Conservation (phyloP, 441 rosid species). For the Gossypium schwendimanii region DNA sequence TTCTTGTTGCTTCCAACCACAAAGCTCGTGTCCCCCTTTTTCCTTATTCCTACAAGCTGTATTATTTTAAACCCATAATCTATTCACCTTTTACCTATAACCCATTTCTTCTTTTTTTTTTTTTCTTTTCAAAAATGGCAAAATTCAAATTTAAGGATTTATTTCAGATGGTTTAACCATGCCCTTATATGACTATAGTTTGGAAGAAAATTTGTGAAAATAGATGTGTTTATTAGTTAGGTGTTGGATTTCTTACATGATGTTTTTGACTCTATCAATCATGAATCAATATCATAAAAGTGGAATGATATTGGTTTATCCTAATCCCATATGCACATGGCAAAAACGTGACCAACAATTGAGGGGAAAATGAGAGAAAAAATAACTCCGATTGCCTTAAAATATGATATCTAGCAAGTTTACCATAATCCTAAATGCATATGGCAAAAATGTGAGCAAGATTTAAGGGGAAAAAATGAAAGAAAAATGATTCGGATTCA, state of each 20-base stretch:
- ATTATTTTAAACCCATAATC: not conserved
- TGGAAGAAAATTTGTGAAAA: not conserved
- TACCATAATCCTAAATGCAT: no score
- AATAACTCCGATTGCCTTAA: not conserved
- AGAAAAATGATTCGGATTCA: not conserved
- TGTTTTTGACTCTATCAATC: not conserved
- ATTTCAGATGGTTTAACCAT: not conserved
- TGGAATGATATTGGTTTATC: not conserved
- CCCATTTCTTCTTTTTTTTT: no score
- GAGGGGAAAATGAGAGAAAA: not conserved
- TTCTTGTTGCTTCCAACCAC: conserved; percentile 24
- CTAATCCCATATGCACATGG: not conserved
- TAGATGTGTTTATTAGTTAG: not conserved
- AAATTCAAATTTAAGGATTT: not conserved
- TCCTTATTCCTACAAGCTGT: conserved; percentile 59
- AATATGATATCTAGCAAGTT: no score
- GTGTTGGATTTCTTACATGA: no score
- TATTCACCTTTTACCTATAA: no score
- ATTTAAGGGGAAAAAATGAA: not conserved
- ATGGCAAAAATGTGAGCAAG: not conserved
- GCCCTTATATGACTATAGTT: no score
- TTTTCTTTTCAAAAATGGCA: not conserved
- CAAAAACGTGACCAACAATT: not conserved
- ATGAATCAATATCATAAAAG: not conserved
- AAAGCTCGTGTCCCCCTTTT: conserved; percentile 39